Percentiles rank a stretch among this genome's conserved stretches.
phyloP scores from a whole-genome alignment of 2,329 filamentous ascomycete species.

The Sporothrix schenckii region DNA sequence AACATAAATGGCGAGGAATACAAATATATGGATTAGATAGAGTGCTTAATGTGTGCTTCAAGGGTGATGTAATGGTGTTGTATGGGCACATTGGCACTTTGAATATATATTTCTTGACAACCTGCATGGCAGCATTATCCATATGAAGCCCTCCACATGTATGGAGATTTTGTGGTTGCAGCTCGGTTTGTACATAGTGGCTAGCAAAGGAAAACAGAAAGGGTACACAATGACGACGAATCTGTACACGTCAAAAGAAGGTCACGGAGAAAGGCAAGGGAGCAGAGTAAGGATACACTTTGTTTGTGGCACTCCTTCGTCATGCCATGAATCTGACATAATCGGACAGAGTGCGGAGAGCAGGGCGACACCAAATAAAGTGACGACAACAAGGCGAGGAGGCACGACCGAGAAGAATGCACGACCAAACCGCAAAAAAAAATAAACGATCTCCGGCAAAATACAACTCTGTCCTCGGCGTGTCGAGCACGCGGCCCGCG shows the following conservation, averaged over 20 bases:
- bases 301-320: background rate
- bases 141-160: conserved; percentile 2
- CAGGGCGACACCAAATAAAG: conserved; percentile 8
- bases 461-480: background rate
- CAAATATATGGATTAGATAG: background rate
- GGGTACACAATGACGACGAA: background rate
- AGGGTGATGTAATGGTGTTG: background rate
- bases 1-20: background rate
- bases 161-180: background rate
- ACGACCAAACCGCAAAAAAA: background rate
- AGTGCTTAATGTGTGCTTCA: background rate
- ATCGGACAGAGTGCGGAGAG: background rate
- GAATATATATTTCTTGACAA: background rate
- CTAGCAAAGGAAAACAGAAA: background rate
- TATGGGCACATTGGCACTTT: background rate
- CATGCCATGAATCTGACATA: background rate
- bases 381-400: background rate
- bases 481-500: conserved; percentile 1
- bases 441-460: background rate
- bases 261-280: background rate
- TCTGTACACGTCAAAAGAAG: no score
- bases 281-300: background rate
- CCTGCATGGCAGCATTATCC: background rate
- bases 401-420: no score
- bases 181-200: background rate